Percentiles rank a stretch among this genome's conserved stretches.
phyloP scores from a whole-genome alignment of 169 alveolate genomes.

The Blepharisma undulans region DNA sequence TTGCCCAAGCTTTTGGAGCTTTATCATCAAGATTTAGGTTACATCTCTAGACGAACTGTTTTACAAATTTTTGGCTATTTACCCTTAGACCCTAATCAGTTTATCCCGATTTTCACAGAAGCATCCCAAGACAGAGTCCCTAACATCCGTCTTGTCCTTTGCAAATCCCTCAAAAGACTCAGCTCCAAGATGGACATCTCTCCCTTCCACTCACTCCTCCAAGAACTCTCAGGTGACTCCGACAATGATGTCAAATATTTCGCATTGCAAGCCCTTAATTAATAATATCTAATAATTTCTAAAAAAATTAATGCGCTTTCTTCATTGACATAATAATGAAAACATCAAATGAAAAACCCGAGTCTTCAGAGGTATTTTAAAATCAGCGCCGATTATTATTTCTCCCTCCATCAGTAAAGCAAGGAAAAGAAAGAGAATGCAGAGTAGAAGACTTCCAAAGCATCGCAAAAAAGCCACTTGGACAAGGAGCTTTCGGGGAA shows the following conservation, averaged over 20 bases:
- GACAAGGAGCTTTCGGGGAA: slow-evolving; percentile 38
- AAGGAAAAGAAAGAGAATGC: slow-evolving; percentile 64
- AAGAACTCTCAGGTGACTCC: slow-evolving; percentile 56
- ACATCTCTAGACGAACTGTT: slow-evolving; percentile 66
- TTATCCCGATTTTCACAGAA: slow-evolving; percentile 60
- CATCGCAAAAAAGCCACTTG: slow-evolving; percentile 42
- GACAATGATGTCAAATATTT: slow-evolving; percentile 79
- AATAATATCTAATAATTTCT: no score
- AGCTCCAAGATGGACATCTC: not conserved
- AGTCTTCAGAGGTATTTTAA: no score
- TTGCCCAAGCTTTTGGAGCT: slow-evolving; percentile 65
- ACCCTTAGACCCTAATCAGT: slow-evolving; percentile 32
- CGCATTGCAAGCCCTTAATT: slow-evolving; percentile 44
- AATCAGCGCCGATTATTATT: no score
- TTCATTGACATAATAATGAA: no score
- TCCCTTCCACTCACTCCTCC: not conserved
- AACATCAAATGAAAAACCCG: no score
- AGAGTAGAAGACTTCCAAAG: slow-evolving; percentile 66
- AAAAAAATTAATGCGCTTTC: no score
- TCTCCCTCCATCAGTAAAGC: no score
- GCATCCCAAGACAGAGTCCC: slow-evolving; percentile 77
- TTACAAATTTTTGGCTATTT: slow-evolving; percentile 44
- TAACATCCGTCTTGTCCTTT: slow-evolving; percentile 70
- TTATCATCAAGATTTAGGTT: slow-evolving; percentile 56
- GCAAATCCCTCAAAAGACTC: slow-evolving; percentile 43